Evolutionary conservation across 352 stramenopile genomes (phyloP), one percentile per base, ranked within the genome.

Genomic region (Phytophthora pisi): DNA sequence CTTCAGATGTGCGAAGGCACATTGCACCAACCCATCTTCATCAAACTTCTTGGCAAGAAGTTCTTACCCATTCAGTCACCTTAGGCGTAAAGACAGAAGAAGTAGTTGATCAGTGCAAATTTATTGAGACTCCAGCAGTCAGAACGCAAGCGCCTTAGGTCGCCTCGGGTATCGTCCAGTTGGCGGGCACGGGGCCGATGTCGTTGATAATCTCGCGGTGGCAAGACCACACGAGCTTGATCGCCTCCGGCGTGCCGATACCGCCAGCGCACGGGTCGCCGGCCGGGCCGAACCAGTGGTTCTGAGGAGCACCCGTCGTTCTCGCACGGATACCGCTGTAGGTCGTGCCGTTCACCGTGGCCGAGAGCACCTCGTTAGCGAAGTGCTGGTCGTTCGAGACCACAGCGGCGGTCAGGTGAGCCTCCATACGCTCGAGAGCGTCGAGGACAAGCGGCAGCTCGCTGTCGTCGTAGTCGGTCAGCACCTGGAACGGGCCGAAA

Each of bases 341-440:
- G 2, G 97, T 99, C 40, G 98, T 99, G 58, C 98, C 98, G 78
- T 99, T 99, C n/a, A 99, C 97, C n/a, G 98, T 98, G 75, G 97
- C 82, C 26, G 91, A 89, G 13, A 99, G 85, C 51, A 99, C 90
- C 46, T 97, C 87, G 54, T 97, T 86, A 68, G 93, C 83, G 77
- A 99, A 99, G 46, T 88, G 70, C 34, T 89, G 70, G 77, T 99
- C 97, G 77, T 98, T 99, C 23, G 95, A 99, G 45, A 99, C 98
- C 15, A 99, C 91, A 7, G 98, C 97, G 26, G 98, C 98, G 15
- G 98, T 99, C 64, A 99, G 70, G 82, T 99, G 98, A 58, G 98
- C 93, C 30, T 97, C 83, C 94, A 99, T 99, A 53, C 91, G 73
- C 83, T 99, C 98, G 42, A 97, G 90, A 43, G 93, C 89, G 52